Base-by-base conservation (phyloP, 768 basidiomycete species). In the Cystofilobasidium macerans region DNA sequence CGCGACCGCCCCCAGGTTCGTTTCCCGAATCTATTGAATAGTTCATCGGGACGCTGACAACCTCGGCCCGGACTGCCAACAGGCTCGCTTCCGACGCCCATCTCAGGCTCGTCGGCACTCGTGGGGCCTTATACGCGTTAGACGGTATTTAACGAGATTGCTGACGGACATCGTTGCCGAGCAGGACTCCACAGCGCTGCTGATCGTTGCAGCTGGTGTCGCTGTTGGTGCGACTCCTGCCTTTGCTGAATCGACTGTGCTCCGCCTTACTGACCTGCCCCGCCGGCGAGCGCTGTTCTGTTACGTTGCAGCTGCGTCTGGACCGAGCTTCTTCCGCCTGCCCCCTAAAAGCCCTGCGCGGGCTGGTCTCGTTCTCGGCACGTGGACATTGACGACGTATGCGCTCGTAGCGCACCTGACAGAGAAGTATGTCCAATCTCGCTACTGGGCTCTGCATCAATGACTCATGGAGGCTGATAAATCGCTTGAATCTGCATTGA, bases 331-430 rank as follows among this genome's bases (percentile, higher is more conserved):
- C 24, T 45, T 67, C 32, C 43, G 43, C 26, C 18, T 67, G 32
- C 35, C 38, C 0, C 18, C 57, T 4, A 54, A 61, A n/a, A 9
- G 35, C 16, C 38, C 33, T 5, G 18, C 2, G 26, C 51, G 53
- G 28, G 26, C 32, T 14, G 53, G 42, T 26, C 22, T 62, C 42
- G 51, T 43, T 1, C 60, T 67, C 24, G 51, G 51, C 14, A 61
- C 65, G 1, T 67, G 65, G 65, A 18, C 57, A 13, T 12, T 53
- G 24, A 45, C 57, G 40, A 47, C 64, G 45, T 65, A 24, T 26
- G 64, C 43, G 42, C 57, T 36, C 12, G 30, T 36, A 8, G n/a
- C 4, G 24, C 61, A 51, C 30, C 24, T 57, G 26, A 47, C 9
- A 1, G 38, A 33, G 14, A 65, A 12, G 40, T 65, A 26, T 43